Evolutionary conservation across 139 green algal genomes (phyloP).

Genomic region (Nannochloris sp.): DNA sequence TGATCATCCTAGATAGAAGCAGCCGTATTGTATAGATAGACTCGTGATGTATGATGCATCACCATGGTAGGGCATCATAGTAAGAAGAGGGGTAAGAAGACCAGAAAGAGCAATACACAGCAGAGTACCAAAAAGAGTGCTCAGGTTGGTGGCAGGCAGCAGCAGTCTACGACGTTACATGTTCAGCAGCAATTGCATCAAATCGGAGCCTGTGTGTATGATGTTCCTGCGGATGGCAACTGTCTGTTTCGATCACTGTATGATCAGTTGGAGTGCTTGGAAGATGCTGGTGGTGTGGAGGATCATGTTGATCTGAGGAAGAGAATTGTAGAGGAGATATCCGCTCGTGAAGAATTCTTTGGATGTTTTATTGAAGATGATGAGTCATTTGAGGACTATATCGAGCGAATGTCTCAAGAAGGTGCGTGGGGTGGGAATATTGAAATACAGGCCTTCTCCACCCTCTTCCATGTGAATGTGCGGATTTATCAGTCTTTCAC

Average conservation of each 20-base stretch:
- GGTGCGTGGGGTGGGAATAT: slow-evolving; percentile 49
- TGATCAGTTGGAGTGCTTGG: slow-evolving; percentile 8
- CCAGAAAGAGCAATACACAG: no score
- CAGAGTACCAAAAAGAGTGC: no score
- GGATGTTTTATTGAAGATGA: slow-evolving; percentile 55
- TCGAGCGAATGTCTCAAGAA: slow-evolving; percentile 33
- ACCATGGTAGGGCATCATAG: no score
- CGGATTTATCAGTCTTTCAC: slow-evolving; percentile 38
- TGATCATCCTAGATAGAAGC: no score
- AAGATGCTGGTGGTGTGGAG: background rate
- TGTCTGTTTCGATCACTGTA: slow-evolving; percentile 13
- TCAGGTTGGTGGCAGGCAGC: no score
- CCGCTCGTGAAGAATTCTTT: slow-evolving; percentile 28
- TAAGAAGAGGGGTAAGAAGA: no score
- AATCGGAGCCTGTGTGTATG: background rate
- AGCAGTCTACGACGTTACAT: background rate
- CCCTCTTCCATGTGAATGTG: slow-evolving; percentile 28
- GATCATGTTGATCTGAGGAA: slow-evolving; percentile 5
- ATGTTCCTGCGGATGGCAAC: slow-evolving; percentile 8
- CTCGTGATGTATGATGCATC: no score
- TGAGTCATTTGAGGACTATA: slow-evolving; percentile 43
- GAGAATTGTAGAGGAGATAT: slow-evolving; percentile 23
- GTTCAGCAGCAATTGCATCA: background rate
- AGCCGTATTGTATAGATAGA: no score
- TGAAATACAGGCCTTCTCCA: slow-evolving; percentile 44